Evolutionary conservation across 441 rosid genomes (phyloP).

Genomic region (Arabidopsis lyrata): DNA sequence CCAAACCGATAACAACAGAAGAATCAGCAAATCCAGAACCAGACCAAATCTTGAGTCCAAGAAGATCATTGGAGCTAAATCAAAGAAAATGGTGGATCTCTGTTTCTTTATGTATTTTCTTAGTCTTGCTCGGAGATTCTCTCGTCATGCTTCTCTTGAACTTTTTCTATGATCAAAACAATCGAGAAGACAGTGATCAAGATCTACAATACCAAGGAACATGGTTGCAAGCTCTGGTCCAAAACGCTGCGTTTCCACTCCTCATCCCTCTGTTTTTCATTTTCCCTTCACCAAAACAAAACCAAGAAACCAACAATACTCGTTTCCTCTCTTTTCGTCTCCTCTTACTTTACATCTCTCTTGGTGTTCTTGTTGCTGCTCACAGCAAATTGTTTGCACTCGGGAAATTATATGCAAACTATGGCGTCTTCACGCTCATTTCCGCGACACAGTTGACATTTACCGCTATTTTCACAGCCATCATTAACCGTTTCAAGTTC

Average conservation of each 20-base stretch:
- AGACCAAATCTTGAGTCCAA: constrained; percentile 33
- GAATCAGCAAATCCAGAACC: constrained; percentile 40
- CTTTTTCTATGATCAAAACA: constrained; percentile 41
- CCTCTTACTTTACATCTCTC: constrained; percentile 28
- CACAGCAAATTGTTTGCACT: constrained; percentile 42
- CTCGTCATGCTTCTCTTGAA: constrained; percentile 42
- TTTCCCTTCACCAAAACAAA: constrained; percentile 38
- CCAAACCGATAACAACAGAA: constrained; percentile 20
- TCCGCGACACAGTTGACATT: constrained; percentile 33
- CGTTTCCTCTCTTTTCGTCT: constrained; percentile 27
- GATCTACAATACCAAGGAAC: constrained; percentile 43
- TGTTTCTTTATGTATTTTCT: constrained; percentile 35
- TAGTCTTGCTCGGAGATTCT: constrained; percentile 42
- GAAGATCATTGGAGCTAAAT: constrained; percentile 21
- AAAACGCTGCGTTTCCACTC: constrained; percentile 50
- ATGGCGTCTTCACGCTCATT: constrained; percentile 25
- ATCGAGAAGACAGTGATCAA: constrained; percentile 26
- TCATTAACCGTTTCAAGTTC: too few species aligned
- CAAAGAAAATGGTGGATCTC: constrained; percentile 44
- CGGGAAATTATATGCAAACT: constrained; percentile 39
- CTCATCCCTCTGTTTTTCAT: constrained; percentile 46
- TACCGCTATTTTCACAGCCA: constrained; percentile 23
- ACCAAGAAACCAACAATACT: constrained; percentile 26
- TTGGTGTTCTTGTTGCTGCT: constrained; percentile 47
- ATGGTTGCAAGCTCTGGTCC: constrained; percentile 44